phyloP scores from a whole-genome alignment of 192 early-diverging fungal species.

The Lunasporangiospora selenospora region DNA sequence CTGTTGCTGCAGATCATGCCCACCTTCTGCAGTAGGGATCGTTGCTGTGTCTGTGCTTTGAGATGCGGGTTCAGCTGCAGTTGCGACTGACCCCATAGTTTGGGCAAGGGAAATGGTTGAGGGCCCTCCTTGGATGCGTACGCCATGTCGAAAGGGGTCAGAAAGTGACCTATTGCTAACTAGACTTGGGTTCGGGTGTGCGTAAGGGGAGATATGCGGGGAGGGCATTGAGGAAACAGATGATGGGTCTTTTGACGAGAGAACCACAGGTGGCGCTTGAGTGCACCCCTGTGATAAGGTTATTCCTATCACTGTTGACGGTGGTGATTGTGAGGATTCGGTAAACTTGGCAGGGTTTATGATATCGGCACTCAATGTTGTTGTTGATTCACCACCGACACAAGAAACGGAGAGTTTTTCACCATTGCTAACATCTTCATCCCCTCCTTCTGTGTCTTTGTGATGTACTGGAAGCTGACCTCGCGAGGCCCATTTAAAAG shows the following conservation, averaged over 20 bases:
- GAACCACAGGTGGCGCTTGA: constrained; percentile 6
- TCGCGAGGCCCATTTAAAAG: constrained; percentile 19
- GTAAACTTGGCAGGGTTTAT: too few species aligned
- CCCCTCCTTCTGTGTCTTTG: too few species aligned
- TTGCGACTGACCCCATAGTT: too few species aligned
- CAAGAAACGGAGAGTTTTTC: too few species aligned
- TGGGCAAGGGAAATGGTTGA: neutral
- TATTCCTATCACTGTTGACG: too few species aligned
- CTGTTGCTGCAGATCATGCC: constrained; percentile 2
- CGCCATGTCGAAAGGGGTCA: constrained; percentile 22
- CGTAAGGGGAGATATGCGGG: constrained; percentile 22
- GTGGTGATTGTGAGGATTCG: too few species aligned
- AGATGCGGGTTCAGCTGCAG: neutral
- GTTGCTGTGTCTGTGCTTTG: neutral
- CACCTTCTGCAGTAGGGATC: neutral
- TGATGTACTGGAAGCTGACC: too few species aligned
- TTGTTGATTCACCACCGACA: too few species aligned
- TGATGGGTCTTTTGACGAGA: constrained; percentile 3
- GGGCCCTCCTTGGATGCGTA: neutral
- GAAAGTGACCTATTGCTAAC: constrained; percentile 26
- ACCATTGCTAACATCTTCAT: too few species aligned
- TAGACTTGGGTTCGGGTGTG: constrained; percentile 20
- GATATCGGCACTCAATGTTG: too few species aligned
- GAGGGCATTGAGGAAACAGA: constrained; percentile 11
- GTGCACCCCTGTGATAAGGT: too few species aligned